Base-by-base conservation (phyloP, 305 asterid genomes). In the Plantago coronopus region DNA sequence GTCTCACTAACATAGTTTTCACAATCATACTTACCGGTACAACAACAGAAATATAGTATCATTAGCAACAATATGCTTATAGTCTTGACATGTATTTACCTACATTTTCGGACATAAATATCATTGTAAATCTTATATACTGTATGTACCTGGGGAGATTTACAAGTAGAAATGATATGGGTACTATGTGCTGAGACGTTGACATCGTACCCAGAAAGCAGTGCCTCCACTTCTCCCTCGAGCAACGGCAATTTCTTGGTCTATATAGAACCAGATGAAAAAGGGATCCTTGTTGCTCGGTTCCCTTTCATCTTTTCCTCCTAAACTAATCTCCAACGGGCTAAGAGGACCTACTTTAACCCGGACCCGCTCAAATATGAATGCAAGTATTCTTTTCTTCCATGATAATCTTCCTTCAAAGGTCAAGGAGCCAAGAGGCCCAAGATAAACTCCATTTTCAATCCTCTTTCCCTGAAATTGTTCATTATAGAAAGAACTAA, bases 131-230 rank as follows among this genome's bases (percentile, higher is more conserved):
- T n/a, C n/a, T n/a, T 27, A 27, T 27, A 27, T 27, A 2, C 5
- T 2, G 23, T 47, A 47, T 47, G 22, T 47, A 47, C 23, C 23
- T 0, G 14, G 19, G 7, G 49, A 45, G 49, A 45, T 1, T 45
- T 16, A 5, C 31, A 27, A 0, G 12, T 17, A 17, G 11, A 14
- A 12, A n/a, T n/a, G n/a, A 22, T 13, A 22, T 38, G n/a, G 3
- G 7, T 54, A 72, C 29, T 51, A 67, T 34, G n/a, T 34, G 34
- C 50, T 59, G 23, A 79, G 54, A 13, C 83, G 78, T 61, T 61
- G 63, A 67, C 93, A 84, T 7, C 98, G 93, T 47, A 88, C 95
- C 98, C 98, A 91, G 65, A 82, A 88, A n/a, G 96, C 96, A 53
- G 98, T 91, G 40, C 96, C 94, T 16, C 98, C 96, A 63, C 98